phyloP scores from a whole-genome alignment of 441 rosid genomes.

The Biscutella auriculata region DNA sequence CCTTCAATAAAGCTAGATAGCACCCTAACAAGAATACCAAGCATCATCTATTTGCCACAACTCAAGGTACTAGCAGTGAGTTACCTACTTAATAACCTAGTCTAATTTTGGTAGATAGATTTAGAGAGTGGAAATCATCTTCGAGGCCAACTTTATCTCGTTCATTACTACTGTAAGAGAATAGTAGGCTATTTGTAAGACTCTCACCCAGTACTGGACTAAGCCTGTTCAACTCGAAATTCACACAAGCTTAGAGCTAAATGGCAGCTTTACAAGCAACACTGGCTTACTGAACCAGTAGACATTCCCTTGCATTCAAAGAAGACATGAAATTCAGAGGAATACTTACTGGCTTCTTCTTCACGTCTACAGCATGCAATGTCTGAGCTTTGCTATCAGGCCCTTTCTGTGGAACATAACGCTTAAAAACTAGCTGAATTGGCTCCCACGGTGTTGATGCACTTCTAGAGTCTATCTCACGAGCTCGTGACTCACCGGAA shows the following conservation, averaged over 20 bases:
- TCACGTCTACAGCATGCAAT: conserved; percentile 43
- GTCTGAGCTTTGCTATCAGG: conserved; percentile 23
- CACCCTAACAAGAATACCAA: neutral
- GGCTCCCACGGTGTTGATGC: conserved; percentile 58
- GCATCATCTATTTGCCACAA: neutral
- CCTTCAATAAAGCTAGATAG: neutral
- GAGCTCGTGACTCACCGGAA: conserved; percentile 31
- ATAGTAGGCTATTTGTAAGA: neutral
- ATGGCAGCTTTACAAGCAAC: neutral
- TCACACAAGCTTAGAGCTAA: conserved; percentile 1
- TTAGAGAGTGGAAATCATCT: neutral
- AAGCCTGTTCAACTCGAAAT: neutral
- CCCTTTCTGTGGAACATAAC: conserved; percentile 25
- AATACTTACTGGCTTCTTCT: conserved; percentile 63
- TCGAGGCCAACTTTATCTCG: neutral
- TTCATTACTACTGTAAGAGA: neutral
- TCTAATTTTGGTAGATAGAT: neutral
- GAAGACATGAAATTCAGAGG: neutral
- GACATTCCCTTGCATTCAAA: neutral
- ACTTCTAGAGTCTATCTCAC: conserved; percentile 24
- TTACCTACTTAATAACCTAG: neutral
- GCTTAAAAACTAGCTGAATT: conserved; percentile 51
- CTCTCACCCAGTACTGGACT: neutral
- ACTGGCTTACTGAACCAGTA: neutral
- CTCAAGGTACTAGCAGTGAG: neutral